Conservation (phyloP, 208 protist species). For the Trypanosoma vivax region DNA sequence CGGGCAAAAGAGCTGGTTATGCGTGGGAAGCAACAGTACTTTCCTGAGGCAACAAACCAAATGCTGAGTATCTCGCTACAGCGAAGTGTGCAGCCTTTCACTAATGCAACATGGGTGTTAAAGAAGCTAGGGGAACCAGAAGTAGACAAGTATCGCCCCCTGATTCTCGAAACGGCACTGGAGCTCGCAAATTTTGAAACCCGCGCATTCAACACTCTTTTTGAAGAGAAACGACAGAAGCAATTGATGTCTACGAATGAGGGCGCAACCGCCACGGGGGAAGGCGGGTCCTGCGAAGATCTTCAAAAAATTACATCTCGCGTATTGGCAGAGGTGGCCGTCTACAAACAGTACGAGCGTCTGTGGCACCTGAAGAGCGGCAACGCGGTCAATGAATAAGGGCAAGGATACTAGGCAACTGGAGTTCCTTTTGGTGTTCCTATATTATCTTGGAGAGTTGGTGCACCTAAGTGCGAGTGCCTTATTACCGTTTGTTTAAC, state of each 20-base stretch:
- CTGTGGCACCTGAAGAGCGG: slow-evolving; percentile 79
- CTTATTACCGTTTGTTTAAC: no score
- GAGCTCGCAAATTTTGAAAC: slow-evolving; percentile 63
- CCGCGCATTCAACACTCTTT: slow-evolving; percentile 23
- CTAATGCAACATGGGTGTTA: slow-evolving; percentile 71
- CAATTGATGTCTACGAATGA: background rate
- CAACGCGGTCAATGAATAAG: slow-evolving; percentile 21
- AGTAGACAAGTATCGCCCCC: slow-evolving; percentile 64
- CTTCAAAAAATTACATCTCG: slow-evolving; percentile 26
- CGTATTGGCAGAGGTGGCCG: slow-evolving; percentile 66
- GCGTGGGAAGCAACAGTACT: slow-evolving; percentile 45
- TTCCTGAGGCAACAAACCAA: slow-evolving; percentile 57
- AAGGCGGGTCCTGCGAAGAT: slow-evolving; percentile 7
- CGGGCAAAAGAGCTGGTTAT: slow-evolving; percentile 77
- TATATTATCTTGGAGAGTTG: no score
- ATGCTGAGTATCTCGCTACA: slow-evolving; percentile 76
- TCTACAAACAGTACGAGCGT: slow-evolving; percentile 52
- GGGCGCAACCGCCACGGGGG: slow-evolving; percentile 1
- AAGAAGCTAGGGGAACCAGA: slow-evolving; percentile 50
- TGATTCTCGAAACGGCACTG: slow-evolving; percentile 52
- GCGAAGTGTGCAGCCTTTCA: slow-evolving; percentile 66
- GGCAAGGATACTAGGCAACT: background rate
- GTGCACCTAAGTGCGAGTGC: no score
- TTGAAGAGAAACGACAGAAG: slow-evolving; percentile 21
- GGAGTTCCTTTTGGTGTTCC: no score